phyloP scores from a whole-genome alignment of 1,139 yeast species.

The Schwanniomyces etchellsii region DNA sequence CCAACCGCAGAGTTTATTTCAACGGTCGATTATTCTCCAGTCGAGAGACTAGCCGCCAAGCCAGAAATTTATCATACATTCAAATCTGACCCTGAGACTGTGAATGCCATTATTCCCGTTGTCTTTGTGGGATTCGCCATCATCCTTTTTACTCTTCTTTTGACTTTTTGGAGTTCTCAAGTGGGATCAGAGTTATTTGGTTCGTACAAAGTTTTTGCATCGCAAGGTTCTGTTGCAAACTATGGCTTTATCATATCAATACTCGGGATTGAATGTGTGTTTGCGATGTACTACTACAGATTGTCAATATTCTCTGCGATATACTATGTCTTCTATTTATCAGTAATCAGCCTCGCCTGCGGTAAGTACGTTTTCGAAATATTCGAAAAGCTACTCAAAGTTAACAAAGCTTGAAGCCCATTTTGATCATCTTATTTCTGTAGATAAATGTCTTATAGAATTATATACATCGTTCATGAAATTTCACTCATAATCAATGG shows the following conservation, averaged over 20 bases:
- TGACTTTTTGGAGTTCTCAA: conserved; percentile 42
- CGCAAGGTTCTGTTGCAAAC: conserved; percentile 23
- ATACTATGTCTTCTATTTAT: conserved; percentile 43
- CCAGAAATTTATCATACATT: conserved; percentile 73
- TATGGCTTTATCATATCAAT: conserved; percentile 49
- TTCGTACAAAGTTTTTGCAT: conserved; percentile 17
- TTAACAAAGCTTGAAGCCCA: conserved; percentile 18
- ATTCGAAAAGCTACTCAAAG: conserved; percentile 29
- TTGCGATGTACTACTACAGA: conserved; percentile 65
- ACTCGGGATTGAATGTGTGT: conserved; percentile 55
- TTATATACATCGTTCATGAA: no score
- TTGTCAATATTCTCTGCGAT: conserved; percentile 69
- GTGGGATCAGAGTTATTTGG: conserved; percentile 42
- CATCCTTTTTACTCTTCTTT: conserved; percentile 34
- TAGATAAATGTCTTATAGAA: no score
- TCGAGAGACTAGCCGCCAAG: conserved; percentile 33
- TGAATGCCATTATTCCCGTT: conserved; percentile 49
- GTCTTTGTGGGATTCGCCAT: conserved; percentile 45
- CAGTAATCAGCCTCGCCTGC: conserved; percentile 53
- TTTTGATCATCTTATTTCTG: no score
- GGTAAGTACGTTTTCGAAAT: conserved; percentile 58
- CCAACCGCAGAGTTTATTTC: conserved; percentile 26
- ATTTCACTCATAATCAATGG: no score
- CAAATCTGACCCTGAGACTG: conserved; percentile 49
- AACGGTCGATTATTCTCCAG: conserved; percentile 22